A percentile compares a stretch with the other conserved stretches of the same genome.
Evolutionary conservation across 495 filamentous ascomycete genomes (phyloP).

Genomic region (Chaetomidium leptoderma): DNA sequence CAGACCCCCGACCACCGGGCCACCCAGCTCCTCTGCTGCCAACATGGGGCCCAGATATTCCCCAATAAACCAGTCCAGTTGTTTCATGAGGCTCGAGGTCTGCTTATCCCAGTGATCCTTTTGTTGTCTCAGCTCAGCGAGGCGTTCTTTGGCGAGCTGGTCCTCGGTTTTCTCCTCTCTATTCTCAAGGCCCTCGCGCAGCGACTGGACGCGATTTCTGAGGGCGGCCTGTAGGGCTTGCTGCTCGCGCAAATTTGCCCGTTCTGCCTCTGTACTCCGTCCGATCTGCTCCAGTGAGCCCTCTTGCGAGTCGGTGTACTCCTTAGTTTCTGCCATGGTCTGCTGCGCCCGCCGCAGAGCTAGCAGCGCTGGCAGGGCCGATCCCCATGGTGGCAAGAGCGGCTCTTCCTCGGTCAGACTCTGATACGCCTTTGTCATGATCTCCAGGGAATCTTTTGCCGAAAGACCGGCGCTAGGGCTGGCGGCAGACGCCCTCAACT

Average conservation of each 20-base stretch:
- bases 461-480: conserved; percentile 13
- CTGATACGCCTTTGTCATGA: conserved; percentile 63
- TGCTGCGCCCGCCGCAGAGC: conserved; percentile 61
- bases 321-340: conserved; percentile 59
- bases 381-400: conserved; percentile 59
- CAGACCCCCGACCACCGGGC: conserved; percentile 74
- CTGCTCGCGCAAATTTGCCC: conserved; percentile 60
- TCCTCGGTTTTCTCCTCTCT: conserved; percentile 56
- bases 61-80: conserved; percentile 69
- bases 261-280: conserved; percentile 54
- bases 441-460: conserved; percentile 36
- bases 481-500: conserved; percentile 18
- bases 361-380: conserved; percentile 65
- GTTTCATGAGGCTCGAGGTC: conserved; percentile 53
- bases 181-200: conserved; percentile 52
- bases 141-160: conserved; percentile 52
- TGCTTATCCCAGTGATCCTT: conserved; percentile 53
- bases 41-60: conserved; percentile 72
- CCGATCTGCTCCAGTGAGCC: conserved; percentile 51
- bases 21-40: conserved; percentile 80
- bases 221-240: conserved; percentile 53
- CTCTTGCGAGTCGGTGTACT: conserved; percentile 53
- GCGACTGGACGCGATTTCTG: conserved; percentile 42
- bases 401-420: conserved; percentile 56
- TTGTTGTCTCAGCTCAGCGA: conserved; percentile 54